Conservation (phyloP, 2,329 filamentous ascomycete genomes). For the Neurospora sp. region DNA sequence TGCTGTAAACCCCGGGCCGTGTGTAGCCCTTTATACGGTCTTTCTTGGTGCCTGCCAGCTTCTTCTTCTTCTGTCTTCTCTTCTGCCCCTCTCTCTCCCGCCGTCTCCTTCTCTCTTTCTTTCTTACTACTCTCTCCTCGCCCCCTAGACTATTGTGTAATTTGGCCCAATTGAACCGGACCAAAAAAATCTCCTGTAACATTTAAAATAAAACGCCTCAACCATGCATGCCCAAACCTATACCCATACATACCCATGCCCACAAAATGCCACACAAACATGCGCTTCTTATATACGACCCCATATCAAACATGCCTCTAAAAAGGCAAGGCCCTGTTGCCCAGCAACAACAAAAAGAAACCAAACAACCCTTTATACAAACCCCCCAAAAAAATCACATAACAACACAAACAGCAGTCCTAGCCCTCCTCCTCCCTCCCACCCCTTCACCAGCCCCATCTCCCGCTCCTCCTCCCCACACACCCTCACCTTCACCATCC, state of each 20-base stretch:
- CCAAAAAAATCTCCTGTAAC: not conserved
- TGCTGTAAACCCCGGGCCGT: too few relatives aligned
- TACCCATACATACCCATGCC: not conserved
- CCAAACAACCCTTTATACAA: not conserved
- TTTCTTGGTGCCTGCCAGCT: too few relatives aligned
- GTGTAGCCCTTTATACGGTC: too few relatives aligned
- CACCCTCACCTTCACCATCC: conserved; percentile 22
- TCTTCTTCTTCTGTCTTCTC: too few relatives aligned
- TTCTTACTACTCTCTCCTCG: not conserved
- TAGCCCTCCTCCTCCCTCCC: conserved; percentile 15
- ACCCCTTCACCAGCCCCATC: conserved; percentile 36
- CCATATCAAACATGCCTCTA: not conserved
- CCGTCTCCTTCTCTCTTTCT: too few relatives aligned
- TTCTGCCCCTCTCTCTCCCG: too few relatives aligned
- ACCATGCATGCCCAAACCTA: not conserved
- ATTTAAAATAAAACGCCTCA: not conserved
- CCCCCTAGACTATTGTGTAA: not conserved
- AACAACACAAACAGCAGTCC: conserved; percentile 14
- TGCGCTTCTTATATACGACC: not conserved
- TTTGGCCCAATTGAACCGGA: not conserved
- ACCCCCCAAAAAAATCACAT: conserved; percentile 11
- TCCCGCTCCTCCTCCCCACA: conserved; percentile 29
- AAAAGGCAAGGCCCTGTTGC: not conserved
- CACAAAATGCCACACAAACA: not conserved
- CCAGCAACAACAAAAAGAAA: not conserved